Conservation (phyloP, 1,139 yeast genomes). For the Diutina pseudorugosa region DNA sequence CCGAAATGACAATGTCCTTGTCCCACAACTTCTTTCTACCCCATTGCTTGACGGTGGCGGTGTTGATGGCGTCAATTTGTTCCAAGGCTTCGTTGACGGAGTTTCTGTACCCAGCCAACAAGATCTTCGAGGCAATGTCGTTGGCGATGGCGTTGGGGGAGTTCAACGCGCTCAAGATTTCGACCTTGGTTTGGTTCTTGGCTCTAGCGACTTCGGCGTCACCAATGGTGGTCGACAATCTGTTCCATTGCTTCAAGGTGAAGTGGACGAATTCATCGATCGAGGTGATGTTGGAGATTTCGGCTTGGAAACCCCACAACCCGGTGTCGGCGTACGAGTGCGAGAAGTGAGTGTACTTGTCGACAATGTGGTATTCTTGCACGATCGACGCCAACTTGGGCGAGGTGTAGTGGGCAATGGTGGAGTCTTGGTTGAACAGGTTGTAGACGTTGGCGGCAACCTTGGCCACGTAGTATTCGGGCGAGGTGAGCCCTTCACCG, state of each 20-base stretch:
- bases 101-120: conserved; percentile 49
- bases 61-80: conserved; percentile 51
- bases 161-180: conserved; percentile 35
- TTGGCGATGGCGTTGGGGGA: conserved; percentile 40
- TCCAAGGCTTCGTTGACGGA: conserved; percentile 48
- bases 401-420: conserved; percentile 58
- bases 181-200: conserved; percentile 56
- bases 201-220: conserved; percentile 73
- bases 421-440: conserved; percentile 35
- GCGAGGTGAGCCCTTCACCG: conserved; percentile 54
- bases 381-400: conserved; percentile 73
- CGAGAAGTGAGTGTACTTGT: conserved; percentile 60
- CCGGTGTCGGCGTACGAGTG: conserved; percentile 64
- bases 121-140: conserved; percentile 47
- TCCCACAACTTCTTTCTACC: conserved; percentile 70
- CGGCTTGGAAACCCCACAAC: conserved; percentile 71
- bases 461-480: conserved; percentile 55
- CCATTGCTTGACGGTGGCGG: conserved; percentile 55
- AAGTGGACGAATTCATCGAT: conserved; percentile 72
- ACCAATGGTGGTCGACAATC: conserved; percentile 62
- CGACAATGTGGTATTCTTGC: conserved; percentile 62
- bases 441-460: conserved; percentile 69
- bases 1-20: conserved; percentile 71
- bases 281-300: conserved; percentile 42
- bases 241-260: conserved; percentile 76